A percentile compares a stretch with the other conserved stretches of the same genome.
Conservation (phyloP, 441 rosid genomes). For the Adansonia grandidieri region DNA sequence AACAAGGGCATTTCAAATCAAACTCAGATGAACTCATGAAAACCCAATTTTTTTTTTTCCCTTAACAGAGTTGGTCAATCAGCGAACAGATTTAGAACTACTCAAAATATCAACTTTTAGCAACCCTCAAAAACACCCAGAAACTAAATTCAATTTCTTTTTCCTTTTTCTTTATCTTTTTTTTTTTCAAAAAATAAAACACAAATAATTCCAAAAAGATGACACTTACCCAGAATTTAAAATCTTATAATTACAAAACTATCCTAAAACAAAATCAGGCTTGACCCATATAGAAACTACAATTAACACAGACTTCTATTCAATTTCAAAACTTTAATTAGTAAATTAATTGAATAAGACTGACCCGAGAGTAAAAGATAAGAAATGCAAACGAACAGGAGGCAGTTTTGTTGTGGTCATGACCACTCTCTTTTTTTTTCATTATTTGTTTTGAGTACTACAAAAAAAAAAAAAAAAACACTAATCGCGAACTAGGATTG, state of each 20-base stretch:
- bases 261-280: conserved; percentile 3
- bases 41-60: conserved; percentile 1
- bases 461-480: not conserved
- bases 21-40: conserved; percentile 17
- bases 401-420: not conserved
- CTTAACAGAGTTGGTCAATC: conserved; percentile 10
- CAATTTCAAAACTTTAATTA: not conserved
- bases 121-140: not conserved
- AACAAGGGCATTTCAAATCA: conserved; percentile 21
- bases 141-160: not conserved
- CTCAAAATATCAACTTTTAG: not conserved
- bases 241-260: conserved; percentile 7
- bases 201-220: not conserved
- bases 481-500: not conserved
- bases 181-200: not conserved
- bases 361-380: conserved; percentile 19
- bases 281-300: not conserved
- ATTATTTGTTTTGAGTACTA: too few species aligned
- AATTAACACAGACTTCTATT: not conserved
- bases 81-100: not conserved
- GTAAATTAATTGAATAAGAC: conserved; percentile 3
- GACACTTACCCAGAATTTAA: conserved; percentile 33
- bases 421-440: too few species aligned
- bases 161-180: not conserved
- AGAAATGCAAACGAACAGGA: conserved; percentile 19